phyloP scores from a whole-genome alignment of 2,329 filamentous ascomycete genomes.

The Trichoderma sp. region DNA sequence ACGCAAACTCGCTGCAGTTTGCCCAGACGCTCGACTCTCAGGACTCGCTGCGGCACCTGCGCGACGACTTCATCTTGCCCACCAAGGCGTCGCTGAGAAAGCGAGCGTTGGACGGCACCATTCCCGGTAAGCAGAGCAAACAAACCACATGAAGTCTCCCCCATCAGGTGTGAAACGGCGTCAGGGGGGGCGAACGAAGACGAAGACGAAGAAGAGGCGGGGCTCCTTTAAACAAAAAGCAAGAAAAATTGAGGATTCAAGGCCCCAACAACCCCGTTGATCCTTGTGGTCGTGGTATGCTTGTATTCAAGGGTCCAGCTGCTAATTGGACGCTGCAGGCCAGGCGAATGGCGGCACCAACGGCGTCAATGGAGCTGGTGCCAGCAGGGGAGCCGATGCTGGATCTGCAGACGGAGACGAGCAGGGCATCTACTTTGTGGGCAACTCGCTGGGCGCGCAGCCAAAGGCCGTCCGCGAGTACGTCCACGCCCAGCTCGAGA shows the following conservation, averaged over 20 bases:
- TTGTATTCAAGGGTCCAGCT: neutral
- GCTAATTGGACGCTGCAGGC: conserved; percentile 4
- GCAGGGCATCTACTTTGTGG: conserved; percentile 74
- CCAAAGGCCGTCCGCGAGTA: conserved; percentile 68
- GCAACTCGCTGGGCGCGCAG: conserved; percentile 86
- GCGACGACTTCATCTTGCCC: conserved; percentile 76
- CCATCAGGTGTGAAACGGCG: too few species aligned
- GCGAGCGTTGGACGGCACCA: conserved; percentile 54
- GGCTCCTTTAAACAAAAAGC: neutral
- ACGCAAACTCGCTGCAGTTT: conserved; percentile 52
- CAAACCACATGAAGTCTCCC: too few species aligned
- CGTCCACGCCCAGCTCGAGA: conserved; percentile 72
- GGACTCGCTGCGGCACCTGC: conserved; percentile 62
- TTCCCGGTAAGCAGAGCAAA: conserved; percentile 43
- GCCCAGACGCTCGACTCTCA: conserved; percentile 58
- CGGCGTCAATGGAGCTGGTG: conserved; percentile 35
- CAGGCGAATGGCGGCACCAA: conserved; percentile 33
- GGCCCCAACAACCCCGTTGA: neutral
- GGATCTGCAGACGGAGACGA: neutral
- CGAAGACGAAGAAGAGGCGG: too few species aligned
- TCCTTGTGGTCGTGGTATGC: neutral
- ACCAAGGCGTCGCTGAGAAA: conserved; percentile 71
- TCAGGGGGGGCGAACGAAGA: too few species aligned
- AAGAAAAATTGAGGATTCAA: neutral
- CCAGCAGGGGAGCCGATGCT: too few species aligned